Evolutionary conservation across 2,329 filamentous ascomycete genomes (phyloP), one percentile per base, ranked within the genome.

Genomic region (Zasmidium cellare): DNA sequence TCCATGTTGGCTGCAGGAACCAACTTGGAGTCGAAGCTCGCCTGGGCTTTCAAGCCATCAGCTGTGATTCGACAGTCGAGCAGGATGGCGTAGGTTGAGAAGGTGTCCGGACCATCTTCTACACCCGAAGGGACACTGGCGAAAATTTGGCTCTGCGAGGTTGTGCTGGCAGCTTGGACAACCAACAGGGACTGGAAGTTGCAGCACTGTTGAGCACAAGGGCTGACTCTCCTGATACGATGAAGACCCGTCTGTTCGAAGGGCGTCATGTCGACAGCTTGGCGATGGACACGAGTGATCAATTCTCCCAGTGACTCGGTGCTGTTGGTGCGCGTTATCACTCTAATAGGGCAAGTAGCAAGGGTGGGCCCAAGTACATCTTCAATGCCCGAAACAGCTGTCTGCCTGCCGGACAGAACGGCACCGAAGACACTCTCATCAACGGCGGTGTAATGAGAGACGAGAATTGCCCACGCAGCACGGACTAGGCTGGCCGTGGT

Each of bases 151-250:
- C 23, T 22, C 12, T 48, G 45, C 5, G n/a, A 18, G 5, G 31
- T 19, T 12, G 6, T 18, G 2, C 3, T 14, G 3, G 18, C 18
- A 6, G 11, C 24, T 22, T 57, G 48, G 41, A 57, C 18, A 24
- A 57, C 49, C 1, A 57, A 24, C 38, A 51, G 18, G 9, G 55
- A 31, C n/a, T 52, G 46, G 41, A 52, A 57, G 5, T 41, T 18
- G 65, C 83, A 85, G 1, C 83, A 83, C 57, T 82, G 75, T 6
- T 80, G 75, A 2, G 80, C 79, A 57, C 85, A 82, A 0, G 77
- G 73, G 64, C 81, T 84, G 14, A 76, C 67, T 14, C 68, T 66
- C 25, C 70, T 69, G 47, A 77, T 76, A 19, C 73, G 68, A 12
- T 72, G 69, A 23, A 76, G 61, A 7, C 74, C 74, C 41, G 68